These are phyloP conservation scores for Cavenderia fasciculata DNA, from an alignment of 78 protist genomes.

Conservation along the genomic window DNA sequence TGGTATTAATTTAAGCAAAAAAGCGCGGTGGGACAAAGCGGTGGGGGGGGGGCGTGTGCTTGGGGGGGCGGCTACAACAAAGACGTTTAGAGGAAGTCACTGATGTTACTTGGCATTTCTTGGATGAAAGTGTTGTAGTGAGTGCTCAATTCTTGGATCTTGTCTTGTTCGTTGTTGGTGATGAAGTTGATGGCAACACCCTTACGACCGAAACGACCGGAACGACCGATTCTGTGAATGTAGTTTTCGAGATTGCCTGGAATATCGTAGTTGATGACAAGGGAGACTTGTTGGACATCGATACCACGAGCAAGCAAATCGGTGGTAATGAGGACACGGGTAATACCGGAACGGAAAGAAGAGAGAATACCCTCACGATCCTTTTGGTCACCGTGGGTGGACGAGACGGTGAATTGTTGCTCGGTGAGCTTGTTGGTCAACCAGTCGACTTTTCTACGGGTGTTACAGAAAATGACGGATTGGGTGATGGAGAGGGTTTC, in stretches of 20 bases:
- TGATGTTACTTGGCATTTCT: conserved; percentile 97
- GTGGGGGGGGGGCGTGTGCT: too few species aligned
- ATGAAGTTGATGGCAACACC: conserved; percentile 99
- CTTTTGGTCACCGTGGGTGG: conserved; percentile 99
- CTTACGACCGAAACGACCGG: conserved; percentile 99
- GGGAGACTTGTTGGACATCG: conserved; percentile 99
- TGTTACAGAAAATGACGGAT: conserved; percentile 98
- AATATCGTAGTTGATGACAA: conserved; percentile 99
- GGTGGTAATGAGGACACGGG: conserved; percentile 99
- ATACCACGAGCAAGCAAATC: conserved; percentile 99
- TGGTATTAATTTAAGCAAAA: too few species aligned
- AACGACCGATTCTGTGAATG: conserved; percentile 99
- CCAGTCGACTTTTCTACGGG: conserved; percentile 96
- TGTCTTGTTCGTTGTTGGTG: conserved; percentile 93
- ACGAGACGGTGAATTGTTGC: conserved; percentile 93
- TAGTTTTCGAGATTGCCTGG: conserved; percentile 98
- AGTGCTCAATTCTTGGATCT: conserved; percentile 95
- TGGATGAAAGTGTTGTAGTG: conserved; percentile 94
- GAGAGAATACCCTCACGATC: conserved; percentile 97
- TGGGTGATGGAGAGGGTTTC: conserved; percentile 97
- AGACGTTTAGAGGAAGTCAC: conserved; percentile 68
- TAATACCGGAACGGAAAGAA: conserved; percentile 96
- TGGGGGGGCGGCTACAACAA: too few species aligned
- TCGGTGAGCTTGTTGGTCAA: conserved; percentile 91
- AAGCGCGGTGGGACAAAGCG: too few species aligned